phyloP scores from a whole-genome alignment of 2,329 filamentous ascomycete genomes.

The Coniochaeta ligniaria region DNA sequence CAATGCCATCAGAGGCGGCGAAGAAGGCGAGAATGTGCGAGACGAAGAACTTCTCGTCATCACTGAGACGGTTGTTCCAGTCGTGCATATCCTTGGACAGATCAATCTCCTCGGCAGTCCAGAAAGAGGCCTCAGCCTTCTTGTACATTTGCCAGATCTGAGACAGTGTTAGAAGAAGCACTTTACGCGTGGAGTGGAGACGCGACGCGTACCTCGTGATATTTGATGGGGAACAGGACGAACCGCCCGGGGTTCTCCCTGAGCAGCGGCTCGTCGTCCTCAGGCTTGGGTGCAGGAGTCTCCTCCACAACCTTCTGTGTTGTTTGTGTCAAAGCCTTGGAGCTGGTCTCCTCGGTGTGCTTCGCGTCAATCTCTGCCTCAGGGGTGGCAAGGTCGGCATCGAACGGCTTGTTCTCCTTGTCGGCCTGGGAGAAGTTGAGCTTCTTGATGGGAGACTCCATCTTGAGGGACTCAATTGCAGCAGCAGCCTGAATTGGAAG shows the following conservation, averaged over 20 bases:
- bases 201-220: constrained; percentile 78
- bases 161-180: constrained; percentile 37
- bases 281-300: constrained; percentile 50
- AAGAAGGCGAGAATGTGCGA: constrained; percentile 99
- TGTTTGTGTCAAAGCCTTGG: constrained; percentile 21
- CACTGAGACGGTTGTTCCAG: constrained; percentile 96
- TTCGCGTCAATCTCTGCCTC: constrained; percentile 53
- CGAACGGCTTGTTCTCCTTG: constrained; percentile 69
- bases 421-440: constrained; percentile 65
- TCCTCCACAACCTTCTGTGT: constrained; percentile 35
- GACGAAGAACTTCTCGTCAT: constrained; percentile 97
- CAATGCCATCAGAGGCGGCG: constrained; percentile 95
- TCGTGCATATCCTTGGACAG: constrained; percentile 98
- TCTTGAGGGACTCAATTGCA: constrained; percentile 81
- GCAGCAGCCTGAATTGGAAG: constrained; percentile 62
- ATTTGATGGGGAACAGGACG: constrained; percentile 98
- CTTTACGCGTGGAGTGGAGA: constrained; percentile 59
- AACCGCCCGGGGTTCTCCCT: constrained; percentile 95
- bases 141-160: constrained; percentile 99
- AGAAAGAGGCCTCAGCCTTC: constrained; percentile 99
- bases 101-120: constrained; percentile 99
- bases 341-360: constrained; percentile 47
- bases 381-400: constrained; percentile 42
- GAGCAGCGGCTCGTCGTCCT: constrained; percentile 78
- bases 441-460: constrained; percentile 91